These are phyloP conservation scores for Phanerochaete sordida DNA, from an alignment of 768 basidiomycete species.

Conservation along the genomic window DNA sequence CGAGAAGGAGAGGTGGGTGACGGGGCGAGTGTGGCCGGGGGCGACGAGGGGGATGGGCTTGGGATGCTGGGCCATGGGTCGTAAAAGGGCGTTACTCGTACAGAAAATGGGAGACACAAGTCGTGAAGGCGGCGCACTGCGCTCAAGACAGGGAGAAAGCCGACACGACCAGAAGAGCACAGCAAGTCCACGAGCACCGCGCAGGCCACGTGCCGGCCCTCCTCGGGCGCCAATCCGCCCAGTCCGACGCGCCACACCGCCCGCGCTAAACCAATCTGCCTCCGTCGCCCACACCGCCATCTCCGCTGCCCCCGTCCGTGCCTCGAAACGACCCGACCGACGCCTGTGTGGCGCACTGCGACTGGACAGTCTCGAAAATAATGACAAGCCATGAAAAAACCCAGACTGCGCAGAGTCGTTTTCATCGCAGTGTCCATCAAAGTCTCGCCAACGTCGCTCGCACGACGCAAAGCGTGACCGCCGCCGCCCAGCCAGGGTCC, in stretches of 20 bases:
- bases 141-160: constrained; percentile 11
- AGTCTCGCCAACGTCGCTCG: too few species aligned
- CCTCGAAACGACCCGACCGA: background rate
- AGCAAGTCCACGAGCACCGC: background rate
- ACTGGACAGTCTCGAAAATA: too few species aligned
- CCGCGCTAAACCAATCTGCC: background rate
- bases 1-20: constrained; percentile 94
- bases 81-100: constrained; percentile 13
- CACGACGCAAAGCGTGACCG: too few species aligned
- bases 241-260: constrained; percentile 2
- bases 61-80: constrained; percentile 22
- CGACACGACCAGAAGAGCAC: background rate
- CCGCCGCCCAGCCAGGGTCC: too few species aligned
- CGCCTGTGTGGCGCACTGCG: background rate
- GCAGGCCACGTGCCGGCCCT: constrained; percentile 6
- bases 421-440: too few species aligned
- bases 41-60: constrained; percentile 80
- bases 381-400: too few species aligned
- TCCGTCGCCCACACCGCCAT: background rate
- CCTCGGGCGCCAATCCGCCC: background rate
- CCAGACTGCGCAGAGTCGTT: too few species aligned
- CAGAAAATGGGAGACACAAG: background rate
- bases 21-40: constrained; percentile 81
- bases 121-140: constrained; percentile 18
- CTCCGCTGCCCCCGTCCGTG: background rate